Evolutionary conservation across 495 filamentous ascomycete species (phyloP).

Genomic region (Pseudoneurospora amorphoporcata): DNA sequence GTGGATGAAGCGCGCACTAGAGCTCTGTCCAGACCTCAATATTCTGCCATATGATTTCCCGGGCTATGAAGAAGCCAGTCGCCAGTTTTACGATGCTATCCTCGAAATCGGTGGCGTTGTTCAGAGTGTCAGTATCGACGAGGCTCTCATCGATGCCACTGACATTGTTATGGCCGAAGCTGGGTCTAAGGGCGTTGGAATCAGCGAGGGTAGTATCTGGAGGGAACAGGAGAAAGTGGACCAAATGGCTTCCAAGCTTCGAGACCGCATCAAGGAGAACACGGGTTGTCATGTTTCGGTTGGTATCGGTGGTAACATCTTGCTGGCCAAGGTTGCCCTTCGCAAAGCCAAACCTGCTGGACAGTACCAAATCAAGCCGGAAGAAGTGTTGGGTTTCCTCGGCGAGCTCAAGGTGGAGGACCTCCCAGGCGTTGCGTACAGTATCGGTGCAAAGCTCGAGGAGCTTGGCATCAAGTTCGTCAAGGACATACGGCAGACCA

Average conservation of each 20-base stretch:
- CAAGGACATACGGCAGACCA: slow-evolving; percentile 64
- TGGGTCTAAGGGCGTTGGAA: slow-evolving; percentile 56
- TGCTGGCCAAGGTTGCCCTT: slow-evolving; percentile 82
- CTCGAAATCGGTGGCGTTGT: slow-evolving; percentile 69
- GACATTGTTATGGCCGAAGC: slow-evolving; percentile 52
- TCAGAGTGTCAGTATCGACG: slow-evolving; percentile 94
- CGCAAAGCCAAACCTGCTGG: slow-evolving; percentile 92
- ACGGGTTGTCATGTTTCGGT: slow-evolving; percentile 85
- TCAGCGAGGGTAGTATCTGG: slow-evolving; percentile 63
- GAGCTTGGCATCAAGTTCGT: slow-evolving; percentile 77
- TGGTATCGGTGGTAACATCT: slow-evolving; percentile 86
- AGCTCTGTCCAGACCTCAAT: slow-evolving; percentile 75
- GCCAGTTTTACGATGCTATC: slow-evolving; percentile 75
- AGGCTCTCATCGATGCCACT: slow-evolving; percentile 76
- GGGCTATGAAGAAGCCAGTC: slow-evolving; percentile 86
- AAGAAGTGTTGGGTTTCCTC: slow-evolving; percentile 67
- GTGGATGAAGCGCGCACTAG: slow-evolving; percentile 91
- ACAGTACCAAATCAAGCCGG: slow-evolving; percentile 74
- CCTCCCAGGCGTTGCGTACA: slow-evolving; percentile 81
- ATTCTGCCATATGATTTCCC: slow-evolving; percentile 88
- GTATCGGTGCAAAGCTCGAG: slow-evolving; percentile 72
- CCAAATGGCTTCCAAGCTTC: slow-evolving; percentile 55
- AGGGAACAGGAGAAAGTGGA: slow-evolving; percentile 75
- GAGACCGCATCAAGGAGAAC: slow-evolving; percentile 55
- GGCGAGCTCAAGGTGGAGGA: slow-evolving; percentile 64